Percentiles rank a stretch among this genome's conserved stretches.
Conservation (phyloP, 78 protist genomes). For the Speleostelium caveatum region DNA sequence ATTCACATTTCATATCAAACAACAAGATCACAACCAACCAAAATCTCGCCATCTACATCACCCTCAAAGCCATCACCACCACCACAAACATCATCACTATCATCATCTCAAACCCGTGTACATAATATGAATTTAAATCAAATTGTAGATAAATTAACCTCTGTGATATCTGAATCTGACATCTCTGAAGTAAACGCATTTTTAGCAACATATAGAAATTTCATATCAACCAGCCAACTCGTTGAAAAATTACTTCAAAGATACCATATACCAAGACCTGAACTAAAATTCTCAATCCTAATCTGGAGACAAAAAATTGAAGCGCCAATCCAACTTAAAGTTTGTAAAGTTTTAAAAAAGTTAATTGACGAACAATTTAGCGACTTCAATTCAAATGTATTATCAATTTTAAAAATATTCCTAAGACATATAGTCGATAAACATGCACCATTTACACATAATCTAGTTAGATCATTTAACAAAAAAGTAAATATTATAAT, state of each 20-base stretch:
- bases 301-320: conserved; percentile 62
- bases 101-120: background rate
- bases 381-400: conserved; percentile 34
- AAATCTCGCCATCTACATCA: background rate
- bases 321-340: conserved; percentile 58
- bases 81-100: background rate
- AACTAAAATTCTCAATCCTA: background rate
- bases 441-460: conserved; percentile 32
- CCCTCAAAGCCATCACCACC: background rate
- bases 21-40: background rate
- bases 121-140: conserved; percentile 64
- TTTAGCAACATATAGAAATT: conserved; percentile 57
- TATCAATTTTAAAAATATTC: conserved; percentile 30
- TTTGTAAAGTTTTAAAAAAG: conserved; percentile 61
- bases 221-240: conserved; percentile 48
- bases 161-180: conserved; percentile 26
- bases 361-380: conserved; percentile 61
- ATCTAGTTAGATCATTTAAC: conserved; percentile 46
- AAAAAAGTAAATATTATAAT: conserved; percentile 14
- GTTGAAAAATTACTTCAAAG: conserved; percentile 50
- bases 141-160: conserved; percentile 75
- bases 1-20: background rate
- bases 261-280: conserved; percentile 58
- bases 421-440: conserved; percentile 33
- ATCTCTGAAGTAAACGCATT: conserved; percentile 76